A percentile compares a stretch with the other conserved stretches of the same genome.
Evolutionary conservation across 805 yeast species (phyloP).

Genomic region (Pichia scutulata): DNA sequence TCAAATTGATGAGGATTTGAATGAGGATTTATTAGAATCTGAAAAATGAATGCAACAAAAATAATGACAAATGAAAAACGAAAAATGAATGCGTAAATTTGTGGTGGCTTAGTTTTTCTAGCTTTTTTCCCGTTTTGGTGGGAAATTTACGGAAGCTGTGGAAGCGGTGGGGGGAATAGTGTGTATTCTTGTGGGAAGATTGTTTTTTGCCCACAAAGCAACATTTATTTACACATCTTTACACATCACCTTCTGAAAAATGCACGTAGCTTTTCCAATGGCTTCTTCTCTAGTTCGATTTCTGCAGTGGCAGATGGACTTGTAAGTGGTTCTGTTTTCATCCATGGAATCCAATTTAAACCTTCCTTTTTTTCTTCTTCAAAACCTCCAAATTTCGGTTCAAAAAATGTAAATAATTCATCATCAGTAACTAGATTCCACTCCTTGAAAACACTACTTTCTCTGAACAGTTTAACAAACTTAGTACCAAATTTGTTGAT

Average conservation of each 20-base stretch:
- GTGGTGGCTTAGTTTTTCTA: not conserved
- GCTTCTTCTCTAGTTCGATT: not conserved
- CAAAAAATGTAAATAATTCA: constrained; percentile 46
- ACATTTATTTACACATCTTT: not conserved
- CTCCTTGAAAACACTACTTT: constrained; percentile 45
- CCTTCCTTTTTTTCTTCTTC: constrained; percentile 6
- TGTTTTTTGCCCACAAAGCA: no score
- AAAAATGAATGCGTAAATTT: no score
- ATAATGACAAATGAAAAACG: no score
- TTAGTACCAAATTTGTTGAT: constrained; percentile 20
- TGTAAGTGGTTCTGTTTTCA: not conserved
- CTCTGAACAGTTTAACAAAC: constrained; percentile 48
- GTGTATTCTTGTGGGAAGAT: no score
- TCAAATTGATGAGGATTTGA: not conserved
- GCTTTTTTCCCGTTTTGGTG: not conserved
- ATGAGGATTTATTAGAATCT: no score
- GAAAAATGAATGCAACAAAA: no score
- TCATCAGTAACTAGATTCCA: constrained; percentile 57
- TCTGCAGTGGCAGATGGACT: not conserved
- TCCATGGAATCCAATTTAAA: not conserved
- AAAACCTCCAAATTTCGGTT: constrained; percentile 25
- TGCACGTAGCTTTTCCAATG: not conserved
- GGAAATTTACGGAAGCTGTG: not conserved
- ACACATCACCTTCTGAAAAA: not conserved
- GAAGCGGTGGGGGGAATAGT: not conserved